A percentile compares a stretch with the other conserved stretches of the same genome.
Evolutionary conservation across 2,329 filamentous ascomycete species (phyloP).

Genomic region (Hymenoscyphus fructigenus): DNA sequence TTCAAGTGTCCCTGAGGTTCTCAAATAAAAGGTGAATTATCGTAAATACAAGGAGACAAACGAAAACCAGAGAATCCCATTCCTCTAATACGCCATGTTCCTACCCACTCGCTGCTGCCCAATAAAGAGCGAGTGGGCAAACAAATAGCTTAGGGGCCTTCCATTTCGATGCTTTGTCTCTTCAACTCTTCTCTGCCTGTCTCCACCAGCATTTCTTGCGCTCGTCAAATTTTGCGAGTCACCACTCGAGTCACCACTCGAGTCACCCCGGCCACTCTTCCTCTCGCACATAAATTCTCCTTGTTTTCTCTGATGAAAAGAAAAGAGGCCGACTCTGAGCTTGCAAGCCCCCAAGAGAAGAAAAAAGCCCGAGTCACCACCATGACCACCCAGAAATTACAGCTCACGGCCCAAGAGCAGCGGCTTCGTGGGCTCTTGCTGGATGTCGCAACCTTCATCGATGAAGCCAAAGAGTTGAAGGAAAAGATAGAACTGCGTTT

Average conservation of each 20-base stretch:
- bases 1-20: no score
- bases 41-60: not conserved
- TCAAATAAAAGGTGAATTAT: not conserved
- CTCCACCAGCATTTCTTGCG: slow-evolving; percentile 1
- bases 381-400: slow-evolving; percentile 40
- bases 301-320: slow-evolving; percentile 32
- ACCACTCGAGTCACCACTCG: slow-evolving; percentile 24
- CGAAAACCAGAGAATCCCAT: not conserved
- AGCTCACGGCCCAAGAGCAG: slow-evolving; percentile 68
- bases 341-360: slow-evolving; percentile 4
- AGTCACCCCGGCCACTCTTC: slow-evolving; percentile 13
- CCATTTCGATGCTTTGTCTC: slow-evolving; percentile 7
- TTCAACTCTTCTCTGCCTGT: slow-evolving; percentile 8
- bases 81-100: not conserved
- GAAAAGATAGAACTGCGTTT: slow-evolving; percentile 68
- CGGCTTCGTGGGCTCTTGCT: slow-evolving; percentile 75
- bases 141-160: not conserved
- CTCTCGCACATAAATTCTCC: slow-evolving; percentile 17
- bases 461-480: slow-evolving; percentile 47
- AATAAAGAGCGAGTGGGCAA: not conserved
- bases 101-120: no score
- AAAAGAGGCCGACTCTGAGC: slow-evolving; percentile 38
- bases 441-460: slow-evolving; percentile 74
- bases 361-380: slow-evolving; percentile 23
- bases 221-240: slow-evolving; percentile 22